Evolutionary conservation across 108 stramenopile species (phyloP), one percentile per base, ranked within the genome.

Genomic region (Mayamaea pseudoterrestris): DNA sequence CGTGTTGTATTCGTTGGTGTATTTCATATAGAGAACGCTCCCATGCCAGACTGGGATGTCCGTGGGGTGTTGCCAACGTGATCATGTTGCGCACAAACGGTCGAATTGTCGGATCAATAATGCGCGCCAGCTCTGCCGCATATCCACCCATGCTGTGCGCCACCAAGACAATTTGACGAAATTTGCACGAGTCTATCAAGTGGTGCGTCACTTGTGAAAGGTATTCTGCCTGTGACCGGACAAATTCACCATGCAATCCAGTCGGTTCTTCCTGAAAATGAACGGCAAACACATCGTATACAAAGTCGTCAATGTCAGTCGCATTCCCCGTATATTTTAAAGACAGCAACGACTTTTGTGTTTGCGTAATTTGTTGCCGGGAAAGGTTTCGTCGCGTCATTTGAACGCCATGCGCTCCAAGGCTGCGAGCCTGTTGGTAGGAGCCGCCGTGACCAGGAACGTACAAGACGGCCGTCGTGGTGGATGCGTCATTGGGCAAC

Each of bases 371-470:
- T 13, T 29, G 25, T 6, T 35, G 14, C 12, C 4, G 6, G n/a
- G 45, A 8, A 20, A 46, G 8, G 16, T 7, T 11, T 3, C 41
- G 51, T 50, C 60, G 44, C 30, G 81, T 81, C 68, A 80, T 52
- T 44, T 63, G 55, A 6, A 72, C 69, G n/a, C 81, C 86, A 71
- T 89, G 86, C 3, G 86, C 86, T 20, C 86, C 86, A 7, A 89
- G 25, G 1, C 74, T 78, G 17, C 81, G 71, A 0, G 78, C 52
- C 50, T 89, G 86, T 8, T 52, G 46, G 47, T 78, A 76, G 18
- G 61, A 67, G 32, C 86, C 86, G 72, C 79, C 80, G 45, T 89
- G 86, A 20, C 86, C 86, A 27, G 86, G 86, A 23, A 89, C 47
- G 49, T 70, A 89, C 13, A 89, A 60, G 5, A 89, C 81, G 21